phyloP scores from a whole-genome alignment of 768 basidiomycete species.

The Mrakia gelida region DNA sequence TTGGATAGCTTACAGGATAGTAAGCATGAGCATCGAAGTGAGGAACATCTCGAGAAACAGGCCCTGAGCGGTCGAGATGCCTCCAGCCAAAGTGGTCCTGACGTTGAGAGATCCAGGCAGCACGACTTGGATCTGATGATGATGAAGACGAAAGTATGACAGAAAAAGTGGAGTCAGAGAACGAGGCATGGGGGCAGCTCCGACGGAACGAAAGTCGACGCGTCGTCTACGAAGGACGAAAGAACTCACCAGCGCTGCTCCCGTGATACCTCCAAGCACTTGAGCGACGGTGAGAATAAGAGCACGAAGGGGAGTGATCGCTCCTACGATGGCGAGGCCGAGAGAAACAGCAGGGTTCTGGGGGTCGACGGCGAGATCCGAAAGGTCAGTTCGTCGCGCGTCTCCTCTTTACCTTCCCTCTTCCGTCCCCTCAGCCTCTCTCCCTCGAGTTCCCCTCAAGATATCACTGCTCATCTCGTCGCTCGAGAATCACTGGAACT shows the following conservation, averaged over 20 bases:
- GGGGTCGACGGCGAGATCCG: background rate
- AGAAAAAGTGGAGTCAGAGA: background rate
- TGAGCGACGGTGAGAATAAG: slow-evolving; percentile 43
- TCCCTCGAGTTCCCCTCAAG: no score
- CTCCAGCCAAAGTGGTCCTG: slow-evolving; percentile 35
- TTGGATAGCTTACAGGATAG: slow-evolving; percentile 1
- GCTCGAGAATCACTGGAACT: background rate
- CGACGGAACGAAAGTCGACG: background rate
- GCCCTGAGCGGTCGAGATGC: slow-evolving; percentile 37
- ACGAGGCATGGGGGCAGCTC: background rate
- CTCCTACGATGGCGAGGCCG: slow-evolving; percentile 45
- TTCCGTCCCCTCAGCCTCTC: no score
- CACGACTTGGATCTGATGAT: slow-evolving; percentile 38
- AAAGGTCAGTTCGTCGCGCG: background rate
- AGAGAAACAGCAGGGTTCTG: slow-evolving; percentile 46
- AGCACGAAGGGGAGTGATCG: slow-evolving; percentile 44
- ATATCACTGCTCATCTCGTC: no score
- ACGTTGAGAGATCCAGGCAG: slow-evolving; percentile 43
- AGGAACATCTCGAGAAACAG: slow-evolving; percentile 41
- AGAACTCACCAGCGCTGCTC: slow-evolving; percentile 37
- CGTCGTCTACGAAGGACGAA: no score
- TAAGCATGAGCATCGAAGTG: slow-evolving; percentile 34
- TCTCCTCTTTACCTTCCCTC: background rate
- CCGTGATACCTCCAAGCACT: slow-evolving; percentile 45
- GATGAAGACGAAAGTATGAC: no score